Conservation (phyloP, 1,284 basidiomycete genomes). For the Sanghuangporus baumii region DNA sequence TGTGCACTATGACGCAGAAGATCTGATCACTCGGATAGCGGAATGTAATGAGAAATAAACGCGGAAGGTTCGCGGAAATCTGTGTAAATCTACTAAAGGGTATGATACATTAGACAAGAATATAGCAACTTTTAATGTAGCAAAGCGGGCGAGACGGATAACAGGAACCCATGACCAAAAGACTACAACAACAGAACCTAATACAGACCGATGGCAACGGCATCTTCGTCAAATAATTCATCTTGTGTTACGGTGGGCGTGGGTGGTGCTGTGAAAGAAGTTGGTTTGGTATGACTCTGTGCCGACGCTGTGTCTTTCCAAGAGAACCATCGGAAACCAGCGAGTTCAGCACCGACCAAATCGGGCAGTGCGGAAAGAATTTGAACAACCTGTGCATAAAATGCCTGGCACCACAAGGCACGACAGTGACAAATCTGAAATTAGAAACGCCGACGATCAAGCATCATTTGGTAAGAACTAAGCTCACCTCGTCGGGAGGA, state of each 20-base stretch:
- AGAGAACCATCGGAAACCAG: conserved; percentile 64
- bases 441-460: conserved; percentile 12
- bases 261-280: neutral
- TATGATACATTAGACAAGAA: conserved; percentile 12
- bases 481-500: conserved; percentile 17
- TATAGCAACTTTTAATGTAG: conserved; percentile 16
- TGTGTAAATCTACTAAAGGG: neutral
- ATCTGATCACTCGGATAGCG: conserved; percentile 39
- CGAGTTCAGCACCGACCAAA: conserved; percentile 61
- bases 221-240: conserved; percentile 7
- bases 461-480: conserved; percentile 10
- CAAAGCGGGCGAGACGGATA: neutral
- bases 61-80: neutral
- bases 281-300: conserved; percentile 3
- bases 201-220: conserved; percentile 9
- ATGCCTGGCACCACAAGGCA: conserved; percentile 36
- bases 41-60: neutral
- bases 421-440: conserved; percentile 4
- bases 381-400: conserved; percentile 55
- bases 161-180: conserved; percentile 8
- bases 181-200: conserved; percentile 5
- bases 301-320: conserved; percentile 23
- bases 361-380: conserved; percentile 49
- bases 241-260: neutral
- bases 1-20: conserved; percentile 36